These are phyloP conservation scores for Candida qinlingensis DNA, from an alignment of 805 yeast genomes.

Conservation along the genomic window DNA sequence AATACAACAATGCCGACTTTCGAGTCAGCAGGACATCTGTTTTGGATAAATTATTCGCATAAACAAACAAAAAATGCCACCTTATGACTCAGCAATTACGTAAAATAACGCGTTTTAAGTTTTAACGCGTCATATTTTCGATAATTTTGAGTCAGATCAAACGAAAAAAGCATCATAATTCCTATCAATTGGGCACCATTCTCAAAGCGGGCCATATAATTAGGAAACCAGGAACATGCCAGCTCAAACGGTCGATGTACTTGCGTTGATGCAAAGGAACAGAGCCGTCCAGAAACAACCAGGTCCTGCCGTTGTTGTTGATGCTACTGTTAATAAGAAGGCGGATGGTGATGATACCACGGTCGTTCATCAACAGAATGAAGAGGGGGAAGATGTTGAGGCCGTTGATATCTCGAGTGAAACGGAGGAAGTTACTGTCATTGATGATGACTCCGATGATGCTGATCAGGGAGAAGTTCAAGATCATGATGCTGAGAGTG, in stretches of 20 bases:
- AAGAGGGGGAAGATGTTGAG: neutral
- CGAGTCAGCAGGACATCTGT: too few species aligned
- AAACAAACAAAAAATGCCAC: neutral
- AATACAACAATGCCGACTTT: too few species aligned
- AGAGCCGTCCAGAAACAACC: neutral
- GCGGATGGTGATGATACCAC: neutral
- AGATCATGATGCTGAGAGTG: neutral
- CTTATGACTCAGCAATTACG: neutral
- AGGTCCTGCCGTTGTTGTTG: neutral
- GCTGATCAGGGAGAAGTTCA: neutral
- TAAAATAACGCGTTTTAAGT: neutral
- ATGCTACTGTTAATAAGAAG: neutral
- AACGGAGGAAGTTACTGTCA: neutral
- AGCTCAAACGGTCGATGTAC: neutral
- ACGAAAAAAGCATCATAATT: neutral
- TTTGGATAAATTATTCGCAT: neutral
- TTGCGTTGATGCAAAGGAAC: conserved; percentile 3
- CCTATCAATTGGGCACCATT: neutral
- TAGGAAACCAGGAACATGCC: neutral
- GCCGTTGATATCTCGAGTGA: neutral
- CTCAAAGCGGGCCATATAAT: neutral
- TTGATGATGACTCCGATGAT: neutral
- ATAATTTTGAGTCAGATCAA: neutral
- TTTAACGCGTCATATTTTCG: neutral
- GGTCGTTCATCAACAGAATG: neutral